These are phyloP conservation scores for Novymonas esmeraldas DNA, from an alignment of 208 protist genomes.

Conservation along the genomic window DNA sequence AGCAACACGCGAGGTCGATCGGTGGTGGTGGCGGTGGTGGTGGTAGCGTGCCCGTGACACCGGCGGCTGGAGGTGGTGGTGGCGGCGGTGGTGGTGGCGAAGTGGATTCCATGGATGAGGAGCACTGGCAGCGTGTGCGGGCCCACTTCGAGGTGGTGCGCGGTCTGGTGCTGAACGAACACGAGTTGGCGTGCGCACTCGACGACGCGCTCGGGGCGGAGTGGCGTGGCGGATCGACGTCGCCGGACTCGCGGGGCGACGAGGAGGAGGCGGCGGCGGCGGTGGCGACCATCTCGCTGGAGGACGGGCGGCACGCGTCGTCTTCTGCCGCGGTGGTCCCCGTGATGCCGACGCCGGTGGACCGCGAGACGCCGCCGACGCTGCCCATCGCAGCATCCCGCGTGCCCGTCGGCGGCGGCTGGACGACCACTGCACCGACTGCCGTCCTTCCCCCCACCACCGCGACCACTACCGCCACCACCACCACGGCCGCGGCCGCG, in stretches of 20 bases:
- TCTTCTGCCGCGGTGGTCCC: background rate
- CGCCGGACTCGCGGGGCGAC: background rate
- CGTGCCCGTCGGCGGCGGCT: background rate
- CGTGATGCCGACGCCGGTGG: conserved; percentile 12
- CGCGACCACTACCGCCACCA: background rate
- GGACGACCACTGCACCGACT: background rate
- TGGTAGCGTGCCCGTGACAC: background rate
- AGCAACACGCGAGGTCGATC: too few relatives aligned
- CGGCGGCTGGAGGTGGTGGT: background rate
- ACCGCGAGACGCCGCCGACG: conserved; percentile 4
- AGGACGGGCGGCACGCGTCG: background rate
- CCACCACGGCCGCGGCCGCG: background rate
- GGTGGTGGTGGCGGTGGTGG: background rate
- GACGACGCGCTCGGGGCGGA: conserved; percentile 39
- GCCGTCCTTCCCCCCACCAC: background rate
- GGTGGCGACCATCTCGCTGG: background rate
- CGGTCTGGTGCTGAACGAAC: conserved; percentile 41
- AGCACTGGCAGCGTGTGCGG: conserved; percentile 54
- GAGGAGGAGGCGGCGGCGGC: background rate
- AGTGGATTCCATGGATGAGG: conserved; percentile 19
- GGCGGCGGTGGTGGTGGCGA: background rate
- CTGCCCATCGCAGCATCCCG: background rate
- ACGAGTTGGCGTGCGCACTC: conserved; percentile 47
- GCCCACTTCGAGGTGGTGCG: conserved; percentile 35
- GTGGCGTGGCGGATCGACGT: conserved; percentile 33